Evolutionary conservation across 78 protist species (phyloP).

Genomic region (Trichosphaerium sp.): DNA sequence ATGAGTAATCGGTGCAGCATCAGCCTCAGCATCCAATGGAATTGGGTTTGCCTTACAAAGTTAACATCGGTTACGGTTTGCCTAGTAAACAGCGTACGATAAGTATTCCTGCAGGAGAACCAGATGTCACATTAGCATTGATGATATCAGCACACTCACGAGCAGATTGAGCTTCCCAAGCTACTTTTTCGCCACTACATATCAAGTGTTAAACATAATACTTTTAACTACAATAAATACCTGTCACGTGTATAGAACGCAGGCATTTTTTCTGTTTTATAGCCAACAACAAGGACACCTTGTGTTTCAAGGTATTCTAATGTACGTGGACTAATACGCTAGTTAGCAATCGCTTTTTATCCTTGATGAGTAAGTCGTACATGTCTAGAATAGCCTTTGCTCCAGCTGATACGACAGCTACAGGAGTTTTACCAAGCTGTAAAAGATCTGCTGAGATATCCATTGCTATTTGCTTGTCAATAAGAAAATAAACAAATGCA

Average conservation of each 20-base stretch:
- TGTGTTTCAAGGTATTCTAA: constrained; percentile 68
- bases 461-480: constrained; percentile 31
- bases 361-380: too few species aligned
- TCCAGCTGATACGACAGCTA: constrained; percentile 95
- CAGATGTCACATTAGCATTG: not conserved
- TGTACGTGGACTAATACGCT: constrained; percentile 15
- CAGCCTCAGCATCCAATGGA: constrained; percentile 40
- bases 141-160: constrained; percentile 19
- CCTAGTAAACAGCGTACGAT: too few species aligned
- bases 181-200: constrained; percentile 14
- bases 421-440: constrained; percentile 83
- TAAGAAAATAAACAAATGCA: too few species aligned
- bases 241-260: constrained; percentile 55
- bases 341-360: not conserved
- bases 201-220: not conserved
- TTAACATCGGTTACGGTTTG: not conserved
- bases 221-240: not conserved
- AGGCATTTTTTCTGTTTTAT: constrained; percentile 60
- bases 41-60: constrained; percentile 57
- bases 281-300: constrained; percentile 70
- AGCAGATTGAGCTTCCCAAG: not conserved
- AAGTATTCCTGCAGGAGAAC: constrained; percentile 39
- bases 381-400: constrained; percentile 93
- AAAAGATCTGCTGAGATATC: constrained; percentile 94
- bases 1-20: constrained; percentile 1